Percentiles rank a stretch among this genome's conserved stretches.
phyloP scores from a whole-genome alignment of 805 yeast species.

The Nakazawaea wyomingensis region DNA sequence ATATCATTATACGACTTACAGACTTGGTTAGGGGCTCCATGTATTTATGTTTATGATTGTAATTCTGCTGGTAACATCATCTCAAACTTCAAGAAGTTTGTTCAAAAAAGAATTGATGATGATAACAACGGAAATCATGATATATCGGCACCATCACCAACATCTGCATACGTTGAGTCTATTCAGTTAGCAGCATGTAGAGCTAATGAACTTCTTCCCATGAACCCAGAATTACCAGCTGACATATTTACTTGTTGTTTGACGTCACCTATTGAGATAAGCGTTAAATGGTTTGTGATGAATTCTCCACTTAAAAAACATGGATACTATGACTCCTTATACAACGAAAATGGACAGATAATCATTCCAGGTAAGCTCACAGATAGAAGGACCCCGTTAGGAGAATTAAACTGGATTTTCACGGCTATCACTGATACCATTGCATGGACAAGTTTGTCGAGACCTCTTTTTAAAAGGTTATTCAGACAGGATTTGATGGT shows the following conservation, averaged over 20 bases:
- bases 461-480: constrained; percentile 81
- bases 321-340: constrained; percentile 44
- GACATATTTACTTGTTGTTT: constrained; percentile 93
- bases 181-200: constrained; percentile 92
- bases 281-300: constrained; percentile 86
- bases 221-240: constrained; percentile 94
- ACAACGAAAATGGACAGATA: constrained; percentile 48
- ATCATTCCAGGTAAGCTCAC: constrained; percentile 86
- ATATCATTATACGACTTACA: constrained; percentile 92
- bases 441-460: constrained; percentile 90
- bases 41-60: constrained; percentile 91
- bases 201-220: constrained; percentile 79
- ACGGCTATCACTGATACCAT: constrained; percentile 97
- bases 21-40: constrained; percentile 97
- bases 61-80: constrained; percentile 92
- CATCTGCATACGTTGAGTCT: constrained; percentile 72
- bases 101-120: constrained; percentile 83
- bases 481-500: constrained; percentile 96
- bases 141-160: constrained; percentile 53
- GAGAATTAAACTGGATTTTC: constrained; percentile 95
- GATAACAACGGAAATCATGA: constrained; percentile 63
- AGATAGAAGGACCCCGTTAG: constrained; percentile 91
- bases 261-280: constrained; percentile 92
- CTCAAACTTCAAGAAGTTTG: constrained; percentile 81
- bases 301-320: constrained; percentile 61